phyloP scores from a whole-genome alignment of 2,329 filamentous ascomycete species.

The Aspergillus caelatus region DNA sequence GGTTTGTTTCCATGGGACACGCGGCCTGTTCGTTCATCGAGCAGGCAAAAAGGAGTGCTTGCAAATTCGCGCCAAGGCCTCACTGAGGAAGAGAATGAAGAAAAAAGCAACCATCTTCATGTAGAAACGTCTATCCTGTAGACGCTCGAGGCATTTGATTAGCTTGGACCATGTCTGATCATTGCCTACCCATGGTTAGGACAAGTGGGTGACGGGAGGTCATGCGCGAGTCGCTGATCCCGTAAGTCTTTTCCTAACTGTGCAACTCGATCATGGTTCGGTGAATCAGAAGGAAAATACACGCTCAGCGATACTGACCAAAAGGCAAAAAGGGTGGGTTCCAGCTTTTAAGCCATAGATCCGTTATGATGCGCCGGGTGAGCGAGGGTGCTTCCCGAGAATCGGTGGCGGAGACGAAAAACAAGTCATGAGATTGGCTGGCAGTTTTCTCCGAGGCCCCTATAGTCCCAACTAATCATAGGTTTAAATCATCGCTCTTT shows the following conservation, averaged over 20 bases:
- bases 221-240: neutral
- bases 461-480: slow-evolving; percentile 8
- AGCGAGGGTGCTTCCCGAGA: neutral
- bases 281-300: neutral
- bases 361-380: neutral
- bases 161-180: neutral
- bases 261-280: neutral
- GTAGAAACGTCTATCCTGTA: neutral
- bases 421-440: slow-evolving; percentile 18
- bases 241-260: neutral
- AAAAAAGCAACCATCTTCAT: neutral
- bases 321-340: neutral
- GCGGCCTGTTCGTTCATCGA: neutral
- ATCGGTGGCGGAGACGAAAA: slow-evolving; percentile 16
- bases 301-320: neutral
- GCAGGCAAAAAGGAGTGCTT: neutral
- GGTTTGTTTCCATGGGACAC: neutral
- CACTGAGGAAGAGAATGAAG: neutral
- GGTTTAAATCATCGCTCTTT: neutral
- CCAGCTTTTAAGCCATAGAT: neutral
- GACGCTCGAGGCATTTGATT: neutral
- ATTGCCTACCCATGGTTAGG: neutral
- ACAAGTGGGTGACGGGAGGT: neutral
- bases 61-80: neutral
- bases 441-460: slow-evolving; percentile 15